These are phyloP conservation scores for Discostella stelligeroides DNA, from an alignment of 108 stramenopile species.

Conservation along the genomic window DNA sequence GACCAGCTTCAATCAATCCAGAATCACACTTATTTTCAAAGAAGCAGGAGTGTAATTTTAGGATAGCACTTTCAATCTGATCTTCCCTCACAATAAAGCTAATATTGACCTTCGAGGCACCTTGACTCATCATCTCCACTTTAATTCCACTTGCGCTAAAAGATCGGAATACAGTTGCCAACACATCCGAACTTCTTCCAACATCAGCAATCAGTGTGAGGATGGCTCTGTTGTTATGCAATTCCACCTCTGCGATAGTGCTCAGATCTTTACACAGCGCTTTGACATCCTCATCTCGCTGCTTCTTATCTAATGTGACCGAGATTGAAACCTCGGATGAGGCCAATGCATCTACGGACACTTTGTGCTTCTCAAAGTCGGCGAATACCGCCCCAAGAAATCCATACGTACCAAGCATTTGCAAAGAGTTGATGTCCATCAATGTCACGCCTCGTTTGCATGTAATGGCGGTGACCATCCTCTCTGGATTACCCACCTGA, in stretches of 20 bases:
- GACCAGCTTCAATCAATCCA: slow-evolving; percentile 41
- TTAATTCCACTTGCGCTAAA: slow-evolving; percentile 74
- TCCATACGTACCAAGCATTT: slow-evolving; percentile 98
- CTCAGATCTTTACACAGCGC: slow-evolving; percentile 58
- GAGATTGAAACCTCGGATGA: slow-evolving; percentile 97
- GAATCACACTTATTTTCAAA: slow-evolving; percentile 80
- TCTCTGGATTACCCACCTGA: slow-evolving; percentile 51
- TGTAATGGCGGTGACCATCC: slow-evolving; percentile 96
- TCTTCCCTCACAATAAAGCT: slow-evolving; percentile 80
- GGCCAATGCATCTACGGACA: slow-evolving; percentile 99
- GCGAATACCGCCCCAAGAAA: slow-evolving; percentile 92
- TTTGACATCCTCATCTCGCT: slow-evolving; percentile 53
- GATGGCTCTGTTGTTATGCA: slow-evolving; percentile 76
- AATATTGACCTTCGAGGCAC: slow-evolving; percentile 97
- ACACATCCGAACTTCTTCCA: slow-evolving; percentile 79
- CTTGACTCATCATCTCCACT: slow-evolving; percentile 94
- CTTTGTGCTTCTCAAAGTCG: slow-evolving; percentile 90
- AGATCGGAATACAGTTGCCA: slow-evolving; percentile 93
- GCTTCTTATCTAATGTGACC: slow-evolving; percentile 95
- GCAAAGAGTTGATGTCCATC: slow-evolving; percentile 89
- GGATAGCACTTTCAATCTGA: slow-evolving; percentile 77
- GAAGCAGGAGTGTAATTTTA: slow-evolving; percentile 83
- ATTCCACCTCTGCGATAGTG: slow-evolving; percentile 67
- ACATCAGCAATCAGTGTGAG: slow-evolving; percentile 95
- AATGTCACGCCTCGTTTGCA: slow-evolving; percentile 88